Percentiles rank a stretch among this genome's conserved stretches.
These are phyloP conservation scores for Jacaranda mimosifolia DNA, from an alignment of 257 asterid species.

Conservation along the genomic window DNA sequence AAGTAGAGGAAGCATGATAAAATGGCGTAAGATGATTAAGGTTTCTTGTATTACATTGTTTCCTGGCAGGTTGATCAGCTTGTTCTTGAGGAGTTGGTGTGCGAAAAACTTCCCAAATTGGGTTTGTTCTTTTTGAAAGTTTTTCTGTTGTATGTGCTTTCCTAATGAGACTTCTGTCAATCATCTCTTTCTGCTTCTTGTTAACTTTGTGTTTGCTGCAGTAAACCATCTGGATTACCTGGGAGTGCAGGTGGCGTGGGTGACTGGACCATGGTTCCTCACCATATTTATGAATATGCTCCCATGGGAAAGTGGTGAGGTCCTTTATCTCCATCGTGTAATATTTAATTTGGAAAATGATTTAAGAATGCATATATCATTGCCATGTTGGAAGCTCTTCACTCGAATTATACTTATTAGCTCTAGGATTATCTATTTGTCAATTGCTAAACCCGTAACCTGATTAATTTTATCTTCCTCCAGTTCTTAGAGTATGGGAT, in stretches of 20 bases:
- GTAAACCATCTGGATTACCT: slow-evolving; percentile 98
- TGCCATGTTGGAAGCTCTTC: too few species aligned
- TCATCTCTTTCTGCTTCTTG: slow-evolving; percentile 31
- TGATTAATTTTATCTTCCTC: slow-evolving; percentile 43
- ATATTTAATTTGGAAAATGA: slow-evolving; percentile 12
- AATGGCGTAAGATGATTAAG: slow-evolving; percentile 30
- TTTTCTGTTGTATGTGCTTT: slow-evolving; percentile 19
- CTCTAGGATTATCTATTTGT: not conserved
- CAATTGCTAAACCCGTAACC: slow-evolving; percentile 17
- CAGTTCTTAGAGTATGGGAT: slow-evolving; percentile 99
- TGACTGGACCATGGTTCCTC: slow-evolving; percentile 98
- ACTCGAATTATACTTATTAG: too few species aligned
- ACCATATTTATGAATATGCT: slow-evolving; percentile 97
- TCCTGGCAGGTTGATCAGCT: slow-evolving; percentile 94
- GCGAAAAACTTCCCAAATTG: slow-evolving; percentile 89
- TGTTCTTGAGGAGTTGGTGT: slow-evolving; percentile 97
- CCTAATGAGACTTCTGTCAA: slow-evolving; percentile 9
- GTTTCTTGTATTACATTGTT: slow-evolving; percentile 29
- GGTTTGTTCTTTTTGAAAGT: slow-evolving; percentile 54
- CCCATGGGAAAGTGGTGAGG: slow-evolving; percentile 99
- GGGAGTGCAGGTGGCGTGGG: slow-evolving; percentile 99
- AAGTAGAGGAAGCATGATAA: slow-evolving; percentile 17
- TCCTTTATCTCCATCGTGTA: slow-evolving; percentile 44
- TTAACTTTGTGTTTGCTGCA: slow-evolving; percentile 52
- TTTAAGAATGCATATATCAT: not conserved